Evolutionary conservation across 73 alveolate genomes (phyloP).

Genomic region (Paramecium sonneborni): DNA sequence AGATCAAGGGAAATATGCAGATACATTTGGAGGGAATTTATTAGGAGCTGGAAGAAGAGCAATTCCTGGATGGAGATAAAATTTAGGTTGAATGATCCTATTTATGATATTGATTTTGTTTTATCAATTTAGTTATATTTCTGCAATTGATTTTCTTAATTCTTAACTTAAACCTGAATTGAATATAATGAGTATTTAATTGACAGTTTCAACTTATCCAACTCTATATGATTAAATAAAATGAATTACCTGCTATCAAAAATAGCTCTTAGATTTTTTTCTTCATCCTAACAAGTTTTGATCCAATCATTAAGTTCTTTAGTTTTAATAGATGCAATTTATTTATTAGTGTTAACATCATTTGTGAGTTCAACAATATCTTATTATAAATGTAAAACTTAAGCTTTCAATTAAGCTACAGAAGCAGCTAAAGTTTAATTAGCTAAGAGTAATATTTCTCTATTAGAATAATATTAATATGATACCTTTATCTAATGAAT

Average conservation of each 20-base stretch:
- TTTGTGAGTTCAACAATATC: neutral
- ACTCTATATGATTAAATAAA: neutral
- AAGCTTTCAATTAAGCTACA: neutral
- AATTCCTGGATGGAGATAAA: slow-evolving; percentile 27
- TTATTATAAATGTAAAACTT: neutral
- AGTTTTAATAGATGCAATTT: neutral
- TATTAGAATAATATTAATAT: neutral
- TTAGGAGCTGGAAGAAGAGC: slow-evolving; percentile 58
- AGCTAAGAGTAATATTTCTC: neutral
- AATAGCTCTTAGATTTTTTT: slow-evolving; percentile 4
- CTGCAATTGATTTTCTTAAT: slow-evolving; percentile 32
- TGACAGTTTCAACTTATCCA: slow-evolving; percentile 25
- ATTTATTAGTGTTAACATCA: slow-evolving; percentile 16
- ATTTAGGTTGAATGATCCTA: neutral
- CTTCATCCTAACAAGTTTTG: slow-evolving; percentile 20
- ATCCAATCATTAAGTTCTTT: slow-evolving; percentile 43
- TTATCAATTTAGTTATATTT: slow-evolving; percentile 42
- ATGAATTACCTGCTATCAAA: slow-evolving; percentile 1
- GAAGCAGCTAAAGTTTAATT: slow-evolving; percentile 41
- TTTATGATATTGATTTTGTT: neutral
- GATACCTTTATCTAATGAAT: slow-evolving; percentile 13
- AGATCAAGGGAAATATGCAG: slow-evolving; percentile 46
- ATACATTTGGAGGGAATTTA: slow-evolving; percentile 41
- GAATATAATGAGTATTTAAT: neutral
- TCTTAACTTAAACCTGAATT: slow-evolving; percentile 14